Base-by-base conservation (phyloP, 345 rosid genomes). In the Zanthoxylum bungeanum region DNA sequence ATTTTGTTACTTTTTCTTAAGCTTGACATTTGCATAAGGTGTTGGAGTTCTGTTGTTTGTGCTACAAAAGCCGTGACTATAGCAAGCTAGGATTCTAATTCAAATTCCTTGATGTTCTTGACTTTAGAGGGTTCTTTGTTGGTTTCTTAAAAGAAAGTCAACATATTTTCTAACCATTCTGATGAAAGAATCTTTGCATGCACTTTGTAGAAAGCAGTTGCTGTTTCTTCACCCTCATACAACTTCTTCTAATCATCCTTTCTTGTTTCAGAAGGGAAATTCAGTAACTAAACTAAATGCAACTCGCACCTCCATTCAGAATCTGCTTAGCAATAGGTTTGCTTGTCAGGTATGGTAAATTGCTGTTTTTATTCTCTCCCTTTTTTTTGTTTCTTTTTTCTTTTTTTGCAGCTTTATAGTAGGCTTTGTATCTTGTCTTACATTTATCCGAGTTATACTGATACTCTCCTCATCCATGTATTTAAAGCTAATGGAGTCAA, bases 401-500 rank as follows among this genome's bases (percentile, higher is more conserved):
- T n/a, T 7, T 28, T 71, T 71, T 57, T 76, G 27, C 51, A 66
- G 44, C 28, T 37, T 60, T 31, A 37, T 24, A 73, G 31, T 40
- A 37, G 47, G 61, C 59, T 7, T 44, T 44, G 47, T 66, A 44
- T 66, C 12, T 69, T 40, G 52, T 64, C 19, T 56, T 42, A 19
- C 36, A 33, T 37, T 52, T 47, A 31, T 78, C 31, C 50, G 21
- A 40, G 55, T 12, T 21, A 28, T 67, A 7, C 40, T 68, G 62
- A 57, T 60, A 24, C 73, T 55, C 22, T 39, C 22, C 53, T 25
- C 7, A n/a, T 27, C 24, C 22, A 25, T 25, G 37, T 28, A 44
- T 49, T 79, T 85, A 68, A 77, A 95, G 99, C 84, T 95, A 68
- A 80, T 93, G 89, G 85, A 88, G 59, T 88, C 98, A 72, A 84